Evolutionary conservation across 2,329 filamentous ascomycete genomes (phyloP).

Genomic region (Neofusicoccum umdonicola): DNA sequence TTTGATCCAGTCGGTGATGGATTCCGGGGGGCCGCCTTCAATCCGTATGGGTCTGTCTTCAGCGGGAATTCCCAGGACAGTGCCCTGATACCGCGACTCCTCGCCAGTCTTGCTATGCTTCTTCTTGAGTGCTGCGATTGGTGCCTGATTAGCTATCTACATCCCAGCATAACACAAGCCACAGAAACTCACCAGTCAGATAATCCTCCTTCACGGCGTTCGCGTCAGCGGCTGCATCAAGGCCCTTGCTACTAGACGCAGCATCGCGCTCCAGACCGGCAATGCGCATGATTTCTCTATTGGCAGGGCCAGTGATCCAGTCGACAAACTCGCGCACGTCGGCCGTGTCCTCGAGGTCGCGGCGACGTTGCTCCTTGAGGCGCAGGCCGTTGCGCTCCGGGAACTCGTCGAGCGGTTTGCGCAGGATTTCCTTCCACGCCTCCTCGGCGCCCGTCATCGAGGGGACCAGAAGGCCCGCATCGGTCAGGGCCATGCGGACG

Average conservation of each 20-base stretch:
- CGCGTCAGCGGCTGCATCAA: conserved; percentile 45
- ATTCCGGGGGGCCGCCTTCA: conserved; percentile 71
- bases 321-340: conserved; percentile 75
- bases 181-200: conserved; percentile 37
- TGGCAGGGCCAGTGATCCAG: conserved; percentile 73
- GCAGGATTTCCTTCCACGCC: conserved; percentile 55
- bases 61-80: conserved; percentile 70
- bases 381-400: conserved; percentile 40
- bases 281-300: conserved; percentile 77
- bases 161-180: conserved; percentile 19
- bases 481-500: conserved; percentile 79
- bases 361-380: conserved; percentile 42
- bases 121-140: conserved; percentile 70
- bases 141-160: neutral
- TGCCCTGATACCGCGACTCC: conserved; percentile 81
- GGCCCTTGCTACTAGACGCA: conserved; percentile 36
- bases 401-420: conserved; percentile 44
- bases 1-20: conserved; percentile 63
- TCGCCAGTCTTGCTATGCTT: conserved; percentile 89
- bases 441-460: conserved; percentile 67
- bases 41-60: conserved; percentile 72
- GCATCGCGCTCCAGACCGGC: conserved; percentile 60
- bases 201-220: conserved; percentile 44
- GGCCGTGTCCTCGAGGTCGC: conserved; percentile 69
- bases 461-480: conserved; percentile 72